These are phyloP conservation scores for Stagonosporopsis chrysanthemi DNA, from an alignment of 2,329 filamentous ascomycete genomes.

Conservation along the genomic window DNA sequence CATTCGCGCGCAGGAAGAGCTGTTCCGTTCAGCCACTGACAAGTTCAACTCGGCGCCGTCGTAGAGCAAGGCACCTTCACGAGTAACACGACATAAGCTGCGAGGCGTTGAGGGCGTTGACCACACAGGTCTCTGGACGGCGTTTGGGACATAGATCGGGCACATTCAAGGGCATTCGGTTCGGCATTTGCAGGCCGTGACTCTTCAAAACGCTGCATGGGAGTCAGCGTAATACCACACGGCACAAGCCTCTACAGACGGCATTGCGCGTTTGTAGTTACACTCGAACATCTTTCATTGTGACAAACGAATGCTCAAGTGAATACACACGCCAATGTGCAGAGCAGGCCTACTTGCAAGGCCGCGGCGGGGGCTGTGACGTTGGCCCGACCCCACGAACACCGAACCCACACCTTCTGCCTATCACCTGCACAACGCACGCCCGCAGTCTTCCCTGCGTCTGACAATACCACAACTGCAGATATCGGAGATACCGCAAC, in stretches of 20 bases:
- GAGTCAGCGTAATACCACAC: slow-evolving; percentile 6
- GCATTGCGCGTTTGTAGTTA: slow-evolving; percentile 1
- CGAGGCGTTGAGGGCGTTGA: slow-evolving; percentile 37
- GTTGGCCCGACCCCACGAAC: slow-evolving; percentile 37
- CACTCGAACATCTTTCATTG: not conserved
- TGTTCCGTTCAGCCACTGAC: slow-evolving; percentile 82
- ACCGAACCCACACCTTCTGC: slow-evolving; percentile 26
- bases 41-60: slow-evolving; percentile 68
- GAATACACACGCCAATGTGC: not conserved
- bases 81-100: slow-evolving; percentile 23
- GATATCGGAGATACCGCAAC: slow-evolving; percentile 15
- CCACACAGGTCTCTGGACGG: slow-evolving; percentile 24
- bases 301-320: not conserved
- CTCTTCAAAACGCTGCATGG: slow-evolving; percentile 5
- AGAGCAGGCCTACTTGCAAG: not conserved
- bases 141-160: slow-evolving; percentile 34
- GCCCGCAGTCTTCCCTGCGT: slow-evolving; percentile 13
- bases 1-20: slow-evolving; percentile 84
- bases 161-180: slow-evolving; percentile 20
- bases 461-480: slow-evolving; percentile 19
- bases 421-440: slow-evolving; percentile 24
- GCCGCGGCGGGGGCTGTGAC: slow-evolving; percentile 27
- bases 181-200: slow-evolving; percentile 10
- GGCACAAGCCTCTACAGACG: slow-evolving; percentile 3
- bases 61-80: slow-evolving; percentile 27